Conservation (phyloP, 768 basidiomycete genomes). For the Melanogaster broomeanus region DNA sequence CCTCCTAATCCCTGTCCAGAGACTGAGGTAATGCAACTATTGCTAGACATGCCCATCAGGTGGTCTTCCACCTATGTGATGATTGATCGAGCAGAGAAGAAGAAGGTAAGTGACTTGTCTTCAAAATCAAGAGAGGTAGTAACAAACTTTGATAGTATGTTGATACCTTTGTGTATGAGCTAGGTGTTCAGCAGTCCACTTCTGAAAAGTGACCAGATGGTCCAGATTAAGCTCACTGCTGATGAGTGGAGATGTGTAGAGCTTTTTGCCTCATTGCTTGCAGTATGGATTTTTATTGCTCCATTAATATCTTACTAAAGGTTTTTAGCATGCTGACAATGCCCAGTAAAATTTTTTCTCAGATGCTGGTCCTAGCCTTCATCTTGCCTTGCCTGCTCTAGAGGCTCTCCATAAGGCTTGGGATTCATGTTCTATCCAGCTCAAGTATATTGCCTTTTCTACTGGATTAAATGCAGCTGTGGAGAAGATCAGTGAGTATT, state of each 20-base stretch:
- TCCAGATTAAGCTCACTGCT: conserved; percentile 11
- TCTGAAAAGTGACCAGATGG: conserved; percentile 13
- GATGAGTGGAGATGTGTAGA: conserved; percentile 26
- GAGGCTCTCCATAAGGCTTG: conserved; percentile 31
- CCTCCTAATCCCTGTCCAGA: too few species aligned
- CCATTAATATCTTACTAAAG: not conserved
- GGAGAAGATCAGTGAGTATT: conserved; percentile 37
- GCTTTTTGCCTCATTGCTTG: conserved; percentile 17
- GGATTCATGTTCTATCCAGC: not conserved
- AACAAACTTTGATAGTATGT: too few species aligned
- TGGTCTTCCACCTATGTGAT: conserved; percentile 35
- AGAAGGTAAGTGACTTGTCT: conserved; percentile 22
- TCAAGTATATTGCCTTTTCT: conserved; percentile 21
- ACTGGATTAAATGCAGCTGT: conserved; percentile 26
- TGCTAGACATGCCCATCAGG: conserved; percentile 32
- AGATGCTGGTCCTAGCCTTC: conserved; percentile 23
- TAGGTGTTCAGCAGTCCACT: conserved; percentile 17
- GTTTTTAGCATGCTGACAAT: conserved; percentile 26
- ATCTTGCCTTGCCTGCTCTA: conserved; percentile 30
- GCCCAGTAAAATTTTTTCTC: conserved; percentile 36
- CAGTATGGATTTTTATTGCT: conserved; percentile 7
- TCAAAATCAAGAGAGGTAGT: too few species aligned
- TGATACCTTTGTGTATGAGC: conserved; percentile 22
- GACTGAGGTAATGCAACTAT: conserved; percentile 9
- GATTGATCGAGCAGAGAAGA: conserved; percentile 12